Base-by-base conservation (phyloP, 1,284 basidiomycete species). In the Xerocomus minutiporus region DNA sequence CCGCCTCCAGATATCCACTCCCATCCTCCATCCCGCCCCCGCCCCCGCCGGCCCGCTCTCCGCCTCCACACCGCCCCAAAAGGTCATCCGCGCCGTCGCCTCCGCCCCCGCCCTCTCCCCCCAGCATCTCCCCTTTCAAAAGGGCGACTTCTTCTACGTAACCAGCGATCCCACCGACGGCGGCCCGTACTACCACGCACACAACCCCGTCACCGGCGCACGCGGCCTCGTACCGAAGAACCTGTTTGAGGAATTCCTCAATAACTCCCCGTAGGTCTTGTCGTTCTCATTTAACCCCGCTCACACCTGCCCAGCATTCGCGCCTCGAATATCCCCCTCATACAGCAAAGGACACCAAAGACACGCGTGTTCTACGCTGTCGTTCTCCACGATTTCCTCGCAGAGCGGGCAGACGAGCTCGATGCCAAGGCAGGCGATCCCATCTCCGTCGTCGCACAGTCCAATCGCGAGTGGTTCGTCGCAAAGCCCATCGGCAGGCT, bases 131-230 rank as follows among this genome's bases (percentile, higher is more conserved):
- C 84, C 90, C 41, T 99, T 98, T 69, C 78, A 83, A 60, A 90
- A 91, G 71, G 97, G 97, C 57, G 97, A 99, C 75, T 98, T 98
- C 73, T 98, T 97, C 76, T 92, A 98, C 73, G 95, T 99, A 54
- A 78, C 92, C 34, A 83, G 83, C 57, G 92, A 96, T 61, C 75
- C 80, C 15, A 75, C 83, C 46, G 68, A 73, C 42, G 67, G 76
- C 25, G 79, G 75, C 6, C 70, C 75, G 36, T 93, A 84, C 82
- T 95, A 90, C 64, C 88, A 93, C 68, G 93, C 89, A 5, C 83
- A 93, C 66, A 95, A 99, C 68, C 96, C 97, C 15, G 80, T 95
- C 62, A 88, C 89, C 11, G 91, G 92, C 40, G 88, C 94, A 5
- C 81, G 97, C 54, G 97, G 97, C 5, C 79, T 95, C 36, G 97